Evolutionary conservation across 2,329 filamentous ascomycete species (phyloP).

Genomic region (Alternaria metachromatica): DNA sequence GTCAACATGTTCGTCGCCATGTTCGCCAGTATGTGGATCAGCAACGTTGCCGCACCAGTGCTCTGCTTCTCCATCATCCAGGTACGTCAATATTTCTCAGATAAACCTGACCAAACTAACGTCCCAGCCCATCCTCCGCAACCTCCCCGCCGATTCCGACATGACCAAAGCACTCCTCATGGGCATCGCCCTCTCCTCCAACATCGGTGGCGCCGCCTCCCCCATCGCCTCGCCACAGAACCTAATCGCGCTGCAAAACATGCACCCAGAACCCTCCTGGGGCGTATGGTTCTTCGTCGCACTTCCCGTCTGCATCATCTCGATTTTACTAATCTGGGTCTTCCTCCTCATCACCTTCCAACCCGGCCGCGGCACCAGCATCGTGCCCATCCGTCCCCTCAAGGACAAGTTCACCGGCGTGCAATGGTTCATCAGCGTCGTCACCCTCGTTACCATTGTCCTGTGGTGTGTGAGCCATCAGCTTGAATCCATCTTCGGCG

Average conservation of each 20-base stretch:
- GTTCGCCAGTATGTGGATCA: slow-evolving; percentile 98
- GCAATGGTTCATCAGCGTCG: slow-evolving; percentile 89
- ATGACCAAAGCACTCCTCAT: slow-evolving; percentile 97
- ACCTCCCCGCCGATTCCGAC: slow-evolving; percentile 84
- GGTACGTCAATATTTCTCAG: slow-evolving; percentile 55
- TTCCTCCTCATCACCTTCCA: slow-evolving; percentile 85
- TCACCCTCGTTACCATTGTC: slow-evolving; percentile 83
- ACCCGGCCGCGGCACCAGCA: slow-evolving; percentile 82
- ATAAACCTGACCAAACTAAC: slow-evolving; percentile 6
- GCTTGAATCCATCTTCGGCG: slow-evolving; percentile 85
- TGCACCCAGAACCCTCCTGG: slow-evolving; percentile 91
- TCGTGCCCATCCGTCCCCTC: slow-evolving; percentile 88
- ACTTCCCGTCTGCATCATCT: slow-evolving; percentile 89
- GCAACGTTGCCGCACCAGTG: slow-evolving; percentile 95
- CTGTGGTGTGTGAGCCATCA: slow-evolving; percentile 95
- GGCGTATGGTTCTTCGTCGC: slow-evolving; percentile 96
- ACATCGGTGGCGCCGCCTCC: slow-evolving; percentile 94
- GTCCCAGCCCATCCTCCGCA: slow-evolving; percentile 87
- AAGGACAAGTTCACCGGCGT: slow-evolving; percentile 86
- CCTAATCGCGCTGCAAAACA: slow-evolving; percentile 94
- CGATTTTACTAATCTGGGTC: slow-evolving; percentile 86
- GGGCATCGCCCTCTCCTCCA: slow-evolving; percentile 92
- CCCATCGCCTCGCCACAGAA: slow-evolving; percentile 98
- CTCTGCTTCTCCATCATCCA: slow-evolving; percentile 98
- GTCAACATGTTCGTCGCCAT: slow-evolving; percentile 99